Evolutionary conservation across 176 grass and related monocot species (phyloP), one percentile per base, ranked within the genome.

Genomic region (Thinopyrum elongatum): DNA sequence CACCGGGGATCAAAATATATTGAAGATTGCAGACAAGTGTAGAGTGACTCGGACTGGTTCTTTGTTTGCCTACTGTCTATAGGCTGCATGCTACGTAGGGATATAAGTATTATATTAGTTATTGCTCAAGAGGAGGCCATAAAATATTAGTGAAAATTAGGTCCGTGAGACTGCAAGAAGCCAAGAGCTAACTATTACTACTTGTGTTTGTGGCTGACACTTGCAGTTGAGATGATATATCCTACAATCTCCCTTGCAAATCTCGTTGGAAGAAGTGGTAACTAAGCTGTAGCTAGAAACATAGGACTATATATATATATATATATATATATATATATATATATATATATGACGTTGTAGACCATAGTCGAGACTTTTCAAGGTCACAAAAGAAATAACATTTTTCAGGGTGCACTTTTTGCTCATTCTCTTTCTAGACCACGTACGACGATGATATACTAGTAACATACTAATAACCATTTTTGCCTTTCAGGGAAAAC

Each of bases 1-100:
- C 5, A 86, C 63, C 75, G 67, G 31, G 53, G 35, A 72, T 61
- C 57, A 27, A 70, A 68, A 74, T 60, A 66, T 49, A 57, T 42
- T 41, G 33, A 26, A 72, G 65, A 59, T 67, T 36, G 67, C 89
- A 67, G 59, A 80, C 76, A 84, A 51, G 59, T 80, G 74, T 66
- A 61, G 22, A 22, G 58, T 17, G 74, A 61, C 65, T 57, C 42
- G 14, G 74, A 80, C 80, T 55, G 31, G 21, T 46, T 79, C 19
- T 49, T 34, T 70, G 67, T 61, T 59, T 60, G n/a, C 36, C 36
- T 53, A 83, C 53, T 72, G 33, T 51, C 13, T 39, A 13, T 81
- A 49, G 83, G 70, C 49, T 77, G 47, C 49, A 86, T 89, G 60
- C 2, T 53, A 53, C 49, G 71, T 14, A 61, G 29, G 15, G 33